phyloP scores from a whole-genome alignment of 805 yeast genomes.

The Yamadazyma endophytica region DNA sequence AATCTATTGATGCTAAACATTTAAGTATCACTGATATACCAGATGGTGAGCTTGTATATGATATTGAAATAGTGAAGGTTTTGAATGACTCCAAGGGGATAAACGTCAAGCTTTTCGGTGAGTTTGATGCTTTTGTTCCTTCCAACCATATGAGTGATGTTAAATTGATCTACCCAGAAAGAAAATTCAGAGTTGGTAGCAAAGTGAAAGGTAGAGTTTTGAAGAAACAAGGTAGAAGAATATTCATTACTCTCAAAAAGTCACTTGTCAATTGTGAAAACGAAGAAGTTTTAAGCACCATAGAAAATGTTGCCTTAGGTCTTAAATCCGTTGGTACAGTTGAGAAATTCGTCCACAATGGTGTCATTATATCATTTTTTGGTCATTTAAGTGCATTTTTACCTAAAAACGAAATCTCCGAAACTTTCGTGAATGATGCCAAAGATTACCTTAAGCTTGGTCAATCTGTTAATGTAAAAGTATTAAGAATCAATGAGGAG shows the following conservation, averaged over 20 bases:
- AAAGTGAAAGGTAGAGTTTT: conserved; percentile 75
- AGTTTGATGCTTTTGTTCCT: conserved; percentile 73
- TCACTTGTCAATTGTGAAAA: conserved; percentile 67
- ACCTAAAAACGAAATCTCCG: conserved; percentile 87
- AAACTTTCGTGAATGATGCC: conserved; percentile 75
- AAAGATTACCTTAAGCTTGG: conserved; percentile 76
- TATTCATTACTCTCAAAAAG: conserved; percentile 75
- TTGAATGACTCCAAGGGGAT: conserved; percentile 61
- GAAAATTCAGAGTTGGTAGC: conserved; percentile 82
- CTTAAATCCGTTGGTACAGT: conserved; percentile 69
- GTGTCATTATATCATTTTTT: conserved; percentile 82
- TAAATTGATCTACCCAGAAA: conserved; percentile 81
- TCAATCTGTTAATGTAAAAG: conserved; percentile 72
- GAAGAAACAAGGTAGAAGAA: conserved; percentile 43
- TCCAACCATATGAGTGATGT: conserved; percentile 78
- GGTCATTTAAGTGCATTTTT: conserved; percentile 74
- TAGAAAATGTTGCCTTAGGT: conserved; percentile 39
- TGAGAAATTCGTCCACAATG: conserved; percentile 63
- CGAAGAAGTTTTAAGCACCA: conserved; percentile 42
- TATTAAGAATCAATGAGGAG: conserved; percentile 51
- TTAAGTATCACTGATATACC: conserved; percentile 71
- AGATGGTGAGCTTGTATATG: conserved; percentile 60
- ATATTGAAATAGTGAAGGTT: conserved; percentile 51
- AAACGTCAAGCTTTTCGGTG: conserved; percentile 57
- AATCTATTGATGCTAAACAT: conserved; percentile 59